Evolutionary conservation across 2,329 filamentous ascomycete species (phyloP).

Genomic region (Fusarium sp.): DNA sequence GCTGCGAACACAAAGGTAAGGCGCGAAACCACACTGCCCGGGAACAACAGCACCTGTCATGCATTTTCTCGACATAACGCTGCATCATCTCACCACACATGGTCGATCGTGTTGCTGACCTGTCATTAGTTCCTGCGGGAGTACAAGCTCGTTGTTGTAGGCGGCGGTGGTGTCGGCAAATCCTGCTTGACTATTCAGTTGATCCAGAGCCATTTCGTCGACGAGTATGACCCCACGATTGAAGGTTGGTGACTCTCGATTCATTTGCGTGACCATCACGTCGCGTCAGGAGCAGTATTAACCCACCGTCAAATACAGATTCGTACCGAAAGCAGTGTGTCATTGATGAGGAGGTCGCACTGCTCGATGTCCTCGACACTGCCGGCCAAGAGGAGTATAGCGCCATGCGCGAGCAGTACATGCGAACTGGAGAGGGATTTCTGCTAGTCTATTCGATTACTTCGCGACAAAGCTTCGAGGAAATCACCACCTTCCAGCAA

Average conservation of each 20-base stretch:
- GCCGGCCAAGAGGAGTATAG: slow-evolving; percentile 99
- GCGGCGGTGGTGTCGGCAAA: slow-evolving; percentile 98
- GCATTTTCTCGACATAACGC: not conserved
- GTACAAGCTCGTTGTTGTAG: slow-evolving; percentile 97
- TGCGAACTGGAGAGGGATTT: slow-evolving; percentile 98
- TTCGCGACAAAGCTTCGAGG: slow-evolving; percentile 95
- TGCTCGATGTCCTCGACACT: slow-evolving; percentile 97
- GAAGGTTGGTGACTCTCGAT: slow-evolving; percentile 73
- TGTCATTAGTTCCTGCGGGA: slow-evolving; percentile 78
- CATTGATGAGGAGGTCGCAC: slow-evolving; percentile 96
- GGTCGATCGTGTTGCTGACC: slow-evolving; percentile 29
- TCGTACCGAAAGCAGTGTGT: slow-evolving; percentile 99
- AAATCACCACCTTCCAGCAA: slow-evolving; percentile 98
- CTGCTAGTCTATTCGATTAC: slow-evolving; percentile 98
- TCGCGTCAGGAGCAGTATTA: slow-evolving; percentile 29
- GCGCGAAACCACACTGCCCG: not conserved
- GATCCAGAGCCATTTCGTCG: slow-evolving; percentile 96
- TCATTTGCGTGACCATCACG: not conserved
- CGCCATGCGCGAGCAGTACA: slow-evolving; percentile 99
- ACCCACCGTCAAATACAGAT: slow-evolving; percentile 63
- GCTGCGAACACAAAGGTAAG: slow-evolving; percentile 50
- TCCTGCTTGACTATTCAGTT: slow-evolving; percentile 98
- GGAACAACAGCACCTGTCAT: not conserved
- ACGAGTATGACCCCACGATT: slow-evolving; percentile 99
- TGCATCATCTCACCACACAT: not conserved